Evolutionary conservation across 1,284 basidiomycete species (phyloP).

Genomic region (Marasmius fiardii): DNA sequence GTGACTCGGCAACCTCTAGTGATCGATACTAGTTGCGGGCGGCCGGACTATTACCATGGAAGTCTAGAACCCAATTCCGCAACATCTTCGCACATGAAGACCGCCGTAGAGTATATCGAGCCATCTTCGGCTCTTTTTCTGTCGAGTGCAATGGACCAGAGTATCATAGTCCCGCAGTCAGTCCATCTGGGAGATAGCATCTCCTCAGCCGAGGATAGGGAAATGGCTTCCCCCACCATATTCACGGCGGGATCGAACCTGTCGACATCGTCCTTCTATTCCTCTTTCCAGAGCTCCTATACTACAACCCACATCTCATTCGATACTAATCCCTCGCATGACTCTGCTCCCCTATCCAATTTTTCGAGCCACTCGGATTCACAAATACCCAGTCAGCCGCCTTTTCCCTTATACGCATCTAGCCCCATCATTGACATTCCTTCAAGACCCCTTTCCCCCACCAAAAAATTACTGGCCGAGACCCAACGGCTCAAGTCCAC

Average conservation of each 20-base stretch:
- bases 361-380: constrained; percentile 22
- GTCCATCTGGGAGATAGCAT: constrained; percentile 24
- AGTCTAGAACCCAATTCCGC: constrained; percentile 49
- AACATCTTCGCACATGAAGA: constrained; percentile 64
- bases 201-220: constrained; percentile 38
- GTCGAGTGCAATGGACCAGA: constrained; percentile 27
- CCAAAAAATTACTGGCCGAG: constrained; percentile 22
- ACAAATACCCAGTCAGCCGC: constrained; percentile 36
- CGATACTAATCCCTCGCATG: constrained; percentile 38
- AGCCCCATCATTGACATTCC: constrained; percentile 25
- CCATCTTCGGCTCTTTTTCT: constrained; percentile 24
- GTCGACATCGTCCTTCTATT: constrained; percentile 37
- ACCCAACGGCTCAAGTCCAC: constrained; percentile 29
- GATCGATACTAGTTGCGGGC: constrained; percentile 56
- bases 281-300: constrained; percentile 29
- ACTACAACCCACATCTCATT: constrained; percentile 26
- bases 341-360: constrained; percentile 29
- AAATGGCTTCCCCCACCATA: constrained; percentile 41
- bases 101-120: constrained; percentile 56
- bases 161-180: constrained; percentile 35
- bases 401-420: constrained; percentile 32
- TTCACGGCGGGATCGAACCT: constrained; percentile 35
- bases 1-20: constrained; percentile 45
- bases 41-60: constrained; percentile 50
- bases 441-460: constrained; percentile 18